phyloP scores from a whole-genome alignment of 164 flowering plant species.

The Nelumbo lutea region DNA sequence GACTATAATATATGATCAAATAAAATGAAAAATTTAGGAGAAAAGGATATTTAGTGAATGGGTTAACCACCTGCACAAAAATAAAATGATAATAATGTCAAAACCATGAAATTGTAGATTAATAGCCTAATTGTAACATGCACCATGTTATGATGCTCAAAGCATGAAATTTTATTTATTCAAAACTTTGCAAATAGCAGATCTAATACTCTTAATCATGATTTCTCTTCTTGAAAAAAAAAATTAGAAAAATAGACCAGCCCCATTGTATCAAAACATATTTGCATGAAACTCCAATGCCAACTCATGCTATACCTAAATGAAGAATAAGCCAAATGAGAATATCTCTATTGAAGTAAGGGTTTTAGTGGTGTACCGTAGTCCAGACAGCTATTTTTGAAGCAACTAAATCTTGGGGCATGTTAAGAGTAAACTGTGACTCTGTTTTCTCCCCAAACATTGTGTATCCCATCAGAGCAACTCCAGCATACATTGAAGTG shows the following conservation, averaged over 20 bases:
- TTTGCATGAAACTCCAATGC: no score
- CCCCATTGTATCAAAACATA: no score
- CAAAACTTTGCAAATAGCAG: no score
- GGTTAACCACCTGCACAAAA: constrained; percentile 87
- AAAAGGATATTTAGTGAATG: constrained; percentile 97
- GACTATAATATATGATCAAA: not conserved
- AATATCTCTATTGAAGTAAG: no score
- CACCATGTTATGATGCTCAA: not conserved
- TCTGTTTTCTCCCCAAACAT: constrained; percentile 81
- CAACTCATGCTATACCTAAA: no score
- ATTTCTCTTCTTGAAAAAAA: no score
- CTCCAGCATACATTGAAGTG: constrained; percentile 75
- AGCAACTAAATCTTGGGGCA: constrained; percentile 79
- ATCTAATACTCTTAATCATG: no score
- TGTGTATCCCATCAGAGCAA: constrained; percentile 72
- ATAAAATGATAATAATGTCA: constrained; percentile 5
- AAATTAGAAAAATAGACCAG: no score
- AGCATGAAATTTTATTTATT: not conserved
- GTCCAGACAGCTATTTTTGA: constrained; percentile 98
- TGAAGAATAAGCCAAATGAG: no score
- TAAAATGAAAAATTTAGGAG: not conserved
- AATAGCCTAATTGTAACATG: not conserved
- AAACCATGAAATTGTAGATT: not conserved
- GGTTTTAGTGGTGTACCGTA: constrained; percentile 49
- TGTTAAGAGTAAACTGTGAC: constrained; percentile 89